These are phyloP conservation scores for Fusarium xylarioides DNA, from an alignment of 2,329 filamentous ascomycete species.

Conservation along the genomic window DNA sequence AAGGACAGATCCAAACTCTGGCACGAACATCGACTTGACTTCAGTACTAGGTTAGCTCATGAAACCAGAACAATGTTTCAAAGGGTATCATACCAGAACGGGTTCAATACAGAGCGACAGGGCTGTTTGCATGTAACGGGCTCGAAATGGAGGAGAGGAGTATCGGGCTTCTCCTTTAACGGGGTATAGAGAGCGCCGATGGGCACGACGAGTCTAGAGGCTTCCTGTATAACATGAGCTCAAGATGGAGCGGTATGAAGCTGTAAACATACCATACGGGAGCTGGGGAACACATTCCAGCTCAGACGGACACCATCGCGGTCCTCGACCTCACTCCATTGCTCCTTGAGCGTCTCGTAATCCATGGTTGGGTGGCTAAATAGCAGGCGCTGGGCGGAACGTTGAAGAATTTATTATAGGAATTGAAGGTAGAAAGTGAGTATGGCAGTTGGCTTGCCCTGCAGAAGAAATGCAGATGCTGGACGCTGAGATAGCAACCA, in stretches of 20 bases:
- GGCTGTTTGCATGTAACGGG: constrained; percentile 96
- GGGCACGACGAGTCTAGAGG: constrained; percentile 91
- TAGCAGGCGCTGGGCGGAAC: background rate
- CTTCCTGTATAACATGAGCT: constrained; percentile 69
- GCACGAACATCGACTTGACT: constrained; percentile 87
- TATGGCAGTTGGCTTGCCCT: background rate
- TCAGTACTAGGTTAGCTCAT: constrained; percentile 36
- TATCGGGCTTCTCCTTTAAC: constrained; percentile 91
- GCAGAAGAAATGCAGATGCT: background rate
- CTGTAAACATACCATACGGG: constrained; percentile 80
- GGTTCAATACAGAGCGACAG: constrained; percentile 94
- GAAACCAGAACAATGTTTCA: no score
- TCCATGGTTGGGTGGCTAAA: constrained; percentile 68
- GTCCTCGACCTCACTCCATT: constrained; percentile 97
- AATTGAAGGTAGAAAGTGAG: background rate
- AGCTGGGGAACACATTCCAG: constrained; percentile 99
- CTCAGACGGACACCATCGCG: constrained; percentile 94
- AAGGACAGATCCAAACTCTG: constrained; percentile 88
- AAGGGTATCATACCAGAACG: constrained; percentile 78
- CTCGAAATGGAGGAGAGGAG: constrained; percentile 91
- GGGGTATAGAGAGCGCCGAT: constrained; percentile 97
- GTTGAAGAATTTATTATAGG: background rate
- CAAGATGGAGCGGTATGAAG: background rate
- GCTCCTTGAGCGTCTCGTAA: constrained; percentile 91
- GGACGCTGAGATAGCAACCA: background rate